Evolutionary conservation across 768 basidiomycete genomes (phyloP).

Genomic region (Suillus discolor): DNA sequence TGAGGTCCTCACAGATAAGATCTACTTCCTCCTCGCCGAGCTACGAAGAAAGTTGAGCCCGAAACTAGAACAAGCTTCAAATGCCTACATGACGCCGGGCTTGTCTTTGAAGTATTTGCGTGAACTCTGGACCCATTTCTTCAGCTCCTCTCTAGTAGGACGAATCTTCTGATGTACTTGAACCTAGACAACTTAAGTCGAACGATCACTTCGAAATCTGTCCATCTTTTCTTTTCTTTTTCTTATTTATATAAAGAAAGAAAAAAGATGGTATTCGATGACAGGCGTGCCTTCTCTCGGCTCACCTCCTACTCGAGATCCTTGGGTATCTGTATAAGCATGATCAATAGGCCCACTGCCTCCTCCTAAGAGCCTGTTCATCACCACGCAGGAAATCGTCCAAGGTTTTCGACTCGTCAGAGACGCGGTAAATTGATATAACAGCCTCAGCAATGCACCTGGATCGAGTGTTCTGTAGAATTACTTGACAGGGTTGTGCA

Average conservation of each 20-base stretch:
- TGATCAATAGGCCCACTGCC: slow-evolving; percentile 39
- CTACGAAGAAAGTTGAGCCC: slow-evolving; percentile 19
- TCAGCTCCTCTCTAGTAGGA: slow-evolving; percentile 67
- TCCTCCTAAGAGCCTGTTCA: slow-evolving; percentile 54
- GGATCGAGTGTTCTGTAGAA: neutral
- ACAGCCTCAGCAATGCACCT: neutral
- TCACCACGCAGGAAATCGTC: slow-evolving; percentile 76
- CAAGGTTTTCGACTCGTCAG: slow-evolving; percentile 60
- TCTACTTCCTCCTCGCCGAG: slow-evolving; percentile 72
- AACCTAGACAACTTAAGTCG: neutral
- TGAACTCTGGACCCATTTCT: slow-evolving; percentile 80
- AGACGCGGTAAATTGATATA: slow-evolving; percentile 61
- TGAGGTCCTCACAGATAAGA: slow-evolving; percentile 64
- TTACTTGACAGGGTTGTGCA: too few species aligned
- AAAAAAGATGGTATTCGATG: slow-evolving; percentile 54
- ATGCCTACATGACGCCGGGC: slow-evolving; percentile 66
- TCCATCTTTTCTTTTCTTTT: slow-evolving; percentile 36
- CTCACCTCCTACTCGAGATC: too few species aligned
- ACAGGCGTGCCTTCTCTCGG: slow-evolving; percentile 62
- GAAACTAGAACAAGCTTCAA: neutral
- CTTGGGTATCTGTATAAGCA: neutral
- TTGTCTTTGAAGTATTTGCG: slow-evolving; percentile 74
- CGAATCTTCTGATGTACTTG: slow-evolving; percentile 49
- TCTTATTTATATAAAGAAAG: too few species aligned
- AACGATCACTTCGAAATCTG: slow-evolving; percentile 8